These are phyloP conservation scores for Blastocystis sp. DNA, from an alignment of 352 stramenopile species.

Conservation along the genomic window DNA sequence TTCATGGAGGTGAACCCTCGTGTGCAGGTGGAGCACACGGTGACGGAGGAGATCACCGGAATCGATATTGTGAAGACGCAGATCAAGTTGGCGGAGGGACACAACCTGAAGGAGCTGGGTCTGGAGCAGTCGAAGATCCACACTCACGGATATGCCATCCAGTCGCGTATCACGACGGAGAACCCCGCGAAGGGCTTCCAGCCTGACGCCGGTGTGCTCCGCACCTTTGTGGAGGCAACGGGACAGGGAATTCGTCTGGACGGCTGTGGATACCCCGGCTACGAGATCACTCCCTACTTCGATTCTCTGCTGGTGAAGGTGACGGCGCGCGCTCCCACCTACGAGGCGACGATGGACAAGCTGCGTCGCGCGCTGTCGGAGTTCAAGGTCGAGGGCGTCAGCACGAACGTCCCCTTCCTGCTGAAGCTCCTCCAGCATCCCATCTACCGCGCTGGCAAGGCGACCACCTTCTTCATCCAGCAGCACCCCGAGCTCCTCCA, in stretches of 20 bases:
- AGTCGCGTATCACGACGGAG: slow-evolving; percentile 88
- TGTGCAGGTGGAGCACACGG: slow-evolving; percentile 84
- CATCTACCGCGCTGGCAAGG: slow-evolving; percentile 80
- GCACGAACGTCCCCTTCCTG: slow-evolving; percentile 86
- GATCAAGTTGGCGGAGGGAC: slow-evolving; percentile 81
- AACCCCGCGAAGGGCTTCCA: slow-evolving; percentile 82
- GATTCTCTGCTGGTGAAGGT: slow-evolving; percentile 92
- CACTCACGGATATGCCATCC: slow-evolving; percentile 81
- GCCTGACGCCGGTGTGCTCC: slow-evolving; percentile 86
- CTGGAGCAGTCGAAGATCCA: slow-evolving; percentile 83
- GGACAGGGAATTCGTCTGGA: slow-evolving; percentile 89
- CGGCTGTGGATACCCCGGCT: slow-evolving; percentile 82
- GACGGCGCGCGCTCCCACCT: slow-evolving; percentile 78
- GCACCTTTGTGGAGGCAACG: slow-evolving; percentile 81
- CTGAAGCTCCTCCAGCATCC: slow-evolving; percentile 82
- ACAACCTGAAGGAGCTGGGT: slow-evolving; percentile 79
- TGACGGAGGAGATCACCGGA: slow-evolving; percentile 80
- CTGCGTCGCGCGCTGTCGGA: slow-evolving; percentile 81
- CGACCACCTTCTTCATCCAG: slow-evolving; percentile 89
- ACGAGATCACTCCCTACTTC: slow-evolving; percentile 89
- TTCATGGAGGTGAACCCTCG: slow-evolving; percentile 98
- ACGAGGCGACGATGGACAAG: slow-evolving; percentile 78
- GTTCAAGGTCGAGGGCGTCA: slow-evolving; percentile 86
- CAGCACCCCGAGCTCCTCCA: slow-evolving; percentile 81
- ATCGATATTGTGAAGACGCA: slow-evolving; percentile 90